Base-by-base conservation (phyloP, 768 basidiomycete genomes). In the Tulasnella sp. region DNA sequence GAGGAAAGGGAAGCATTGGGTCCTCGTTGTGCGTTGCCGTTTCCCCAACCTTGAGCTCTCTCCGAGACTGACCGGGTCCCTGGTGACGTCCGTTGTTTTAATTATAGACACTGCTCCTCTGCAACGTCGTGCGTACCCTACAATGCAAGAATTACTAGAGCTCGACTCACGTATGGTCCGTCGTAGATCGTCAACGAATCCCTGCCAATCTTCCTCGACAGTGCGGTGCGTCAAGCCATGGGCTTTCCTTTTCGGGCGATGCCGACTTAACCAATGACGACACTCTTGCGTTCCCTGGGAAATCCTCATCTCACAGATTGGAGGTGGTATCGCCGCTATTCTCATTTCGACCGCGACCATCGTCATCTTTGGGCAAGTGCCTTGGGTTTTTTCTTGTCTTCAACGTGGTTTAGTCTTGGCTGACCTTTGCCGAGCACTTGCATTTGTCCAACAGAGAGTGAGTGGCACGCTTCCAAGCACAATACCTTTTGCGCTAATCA, bases 1-100 rank as follows among this genome's bases (percentile, higher is more conserved):
- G 84, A 79, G 82, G 41, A 85, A 83, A 75, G 90, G 92, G 0
- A 86, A 92, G 3, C 93, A 95, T 79, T 95, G 96, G 96, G 94
- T 98, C 14, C 86, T 98, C 11, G 95, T 97, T 67, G 95, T 94
- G 77, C 36, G 82, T 78, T 19, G 42, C 29, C 8, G 64, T 74
- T 41, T 42, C n/a, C 52, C 52, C 52, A 59, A n/a, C 52, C 52
- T 5, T 12, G n/a, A n/a, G n/a, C n/a, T n/a, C 47, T 59, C 11
- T 4, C 22, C 52, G 22, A 59, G 26, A 29, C 52, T n/a, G n/a
- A n/a, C n/a, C n/a, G n/a, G 26, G 26, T 59, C 26, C 52, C 52
- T 17, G 17, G 12, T 72, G 71, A 39, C 62, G 39, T 40, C 71
- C n/a, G 7, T 14, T 64, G 12, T 8, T 40, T 40, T 9, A 59